Conservation (phyloP, 768 basidiomycete genomes). For the Lactifluus volemus region DNA sequence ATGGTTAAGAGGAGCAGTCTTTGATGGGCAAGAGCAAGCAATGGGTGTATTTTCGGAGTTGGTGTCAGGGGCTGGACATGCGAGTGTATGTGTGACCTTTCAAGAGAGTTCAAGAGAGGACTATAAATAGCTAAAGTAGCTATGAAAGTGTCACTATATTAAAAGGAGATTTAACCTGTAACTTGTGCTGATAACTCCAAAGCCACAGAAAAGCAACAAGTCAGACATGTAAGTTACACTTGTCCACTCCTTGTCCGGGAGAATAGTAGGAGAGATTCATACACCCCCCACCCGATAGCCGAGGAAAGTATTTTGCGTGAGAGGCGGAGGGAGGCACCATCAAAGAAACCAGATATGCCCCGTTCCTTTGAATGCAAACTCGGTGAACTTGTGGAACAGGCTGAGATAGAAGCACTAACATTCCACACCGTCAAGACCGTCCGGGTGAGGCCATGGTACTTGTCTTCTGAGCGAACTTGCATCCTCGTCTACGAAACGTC, state of each 20-base stretch:
- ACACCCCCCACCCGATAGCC: conserved; percentile 89
- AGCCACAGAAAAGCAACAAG: neutral
- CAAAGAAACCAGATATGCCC: conserved; percentile 73
- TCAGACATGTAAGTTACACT: neutral
- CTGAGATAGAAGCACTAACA: conserved; percentile 33
- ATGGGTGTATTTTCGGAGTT: too few species aligned
- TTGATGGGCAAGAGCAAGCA: too few species aligned
- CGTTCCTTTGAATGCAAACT: conserved; percentile 50
- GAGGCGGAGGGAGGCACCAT: conserved; percentile 74
- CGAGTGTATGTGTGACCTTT: too few species aligned
- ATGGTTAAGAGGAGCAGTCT: too few species aligned
- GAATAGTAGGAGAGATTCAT: conserved; percentile 67
- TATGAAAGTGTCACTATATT: too few species aligned
- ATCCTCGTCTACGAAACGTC: conserved; percentile 61
- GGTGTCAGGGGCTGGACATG: too few species aligned
- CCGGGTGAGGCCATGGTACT: conserved; percentile 61
- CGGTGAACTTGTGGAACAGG: neutral
- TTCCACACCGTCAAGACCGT: conserved; percentile 61
- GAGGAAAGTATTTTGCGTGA: conserved; percentile 82
- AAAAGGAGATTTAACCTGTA: too few species aligned
- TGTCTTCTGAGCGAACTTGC: conserved; percentile 74
- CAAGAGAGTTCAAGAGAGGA: too few species aligned
- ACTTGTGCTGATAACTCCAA: neutral
- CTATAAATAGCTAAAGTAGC: too few species aligned
- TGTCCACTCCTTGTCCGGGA: conserved; percentile 28